These are phyloP conservation scores for Dictyostelium brefeldianum DNA, from an alignment of 78 protist genomes.

Conservation along the genomic window DNA sequence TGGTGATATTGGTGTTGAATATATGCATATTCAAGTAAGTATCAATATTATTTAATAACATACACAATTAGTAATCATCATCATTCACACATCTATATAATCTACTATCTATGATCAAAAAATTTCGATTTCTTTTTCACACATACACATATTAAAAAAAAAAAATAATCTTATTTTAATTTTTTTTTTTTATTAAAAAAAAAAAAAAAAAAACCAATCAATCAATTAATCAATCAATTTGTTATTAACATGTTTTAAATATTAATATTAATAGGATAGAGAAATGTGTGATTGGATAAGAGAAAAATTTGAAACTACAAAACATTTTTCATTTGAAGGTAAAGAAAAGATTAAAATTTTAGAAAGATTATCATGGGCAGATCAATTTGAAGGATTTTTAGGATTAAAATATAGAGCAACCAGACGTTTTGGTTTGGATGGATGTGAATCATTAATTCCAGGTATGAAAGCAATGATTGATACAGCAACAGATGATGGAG, in stretches of 20 bases:
- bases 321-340: neutral
- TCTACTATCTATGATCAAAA: too few species aligned
- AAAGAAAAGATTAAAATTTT: slow-evolving; percentile 77
- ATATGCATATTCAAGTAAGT: slow-evolving; percentile 82
- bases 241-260: neutral
- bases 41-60: too few species aligned
- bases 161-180: too few species aligned
- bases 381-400: slow-evolving; percentile 84
- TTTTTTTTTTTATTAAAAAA: too few species aligned
- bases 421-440: slow-evolving; percentile 96
- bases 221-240: neutral
- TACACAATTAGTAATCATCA: neutral
- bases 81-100: too few species aligned
- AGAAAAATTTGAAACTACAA: slow-evolving; percentile 76
- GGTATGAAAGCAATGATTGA: slow-evolving; percentile 93
- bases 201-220: neutral
- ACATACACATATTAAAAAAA: too few species aligned
- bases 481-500: slow-evolving; percentile 88
- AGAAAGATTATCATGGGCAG: slow-evolving; percentile 88
- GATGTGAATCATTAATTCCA: slow-evolving; percentile 93
- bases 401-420: slow-evolving; percentile 51
- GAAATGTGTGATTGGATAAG: slow-evolving; percentile 89
- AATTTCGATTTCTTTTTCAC: too few species aligned
- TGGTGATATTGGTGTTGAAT: slow-evolving; percentile 80
- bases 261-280: slow-evolving; percentile 30